phyloP scores from a whole-genome alignment of 2,329 filamentous ascomycete genomes.

The Chlorencoelia australis region DNA sequence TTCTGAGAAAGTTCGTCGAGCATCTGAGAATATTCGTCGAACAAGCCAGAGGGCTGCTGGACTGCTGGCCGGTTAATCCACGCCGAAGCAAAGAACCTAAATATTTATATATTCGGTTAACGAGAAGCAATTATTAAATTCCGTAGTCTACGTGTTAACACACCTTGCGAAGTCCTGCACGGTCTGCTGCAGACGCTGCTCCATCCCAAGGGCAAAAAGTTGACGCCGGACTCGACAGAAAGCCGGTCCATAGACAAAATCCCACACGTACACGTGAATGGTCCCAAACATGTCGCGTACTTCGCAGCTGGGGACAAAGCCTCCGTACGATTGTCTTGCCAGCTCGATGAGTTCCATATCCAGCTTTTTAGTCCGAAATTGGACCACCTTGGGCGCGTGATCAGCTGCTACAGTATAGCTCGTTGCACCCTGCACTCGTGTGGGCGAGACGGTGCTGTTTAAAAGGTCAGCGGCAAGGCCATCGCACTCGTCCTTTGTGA shows the following conservation, averaged over 20 bases:
- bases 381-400: conserved; percentile 3
- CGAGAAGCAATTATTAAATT: not conserved
- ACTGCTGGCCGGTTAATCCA: conserved; percentile 6
- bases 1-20: conserved; percentile 3
- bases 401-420: conserved; percentile 7
- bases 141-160: not conserved
- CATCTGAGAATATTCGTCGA: conserved; percentile 4
- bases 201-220: conserved; percentile 4
- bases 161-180: conserved; percentile 9
- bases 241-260: conserved; percentile 4
- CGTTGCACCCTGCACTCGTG: conserved; percentile 5
- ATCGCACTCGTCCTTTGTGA: conserved; percentile 1
- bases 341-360: not conserved
- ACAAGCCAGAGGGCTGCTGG: conserved; percentile 5
- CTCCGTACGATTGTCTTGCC: conserved; percentile 2
- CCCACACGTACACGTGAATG: conserved; percentile 3
- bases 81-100: conserved; percentile 9
- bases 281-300: conserved; percentile 2
- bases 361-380: conserved; percentile 1
- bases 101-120: not conserved
- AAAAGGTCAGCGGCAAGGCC: not conserved
- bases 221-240: conserved; percentile 7
- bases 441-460: conserved; percentile 2
- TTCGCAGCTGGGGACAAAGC: conserved; percentile 5
- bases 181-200: conserved; percentile 5